Percentiles rank a stretch among this genome's conserved stretches.
Evolutionary conservation across 495 filamentous ascomycete species (phyloP).

Genomic region (Aspergillus avenaceus): DNA sequence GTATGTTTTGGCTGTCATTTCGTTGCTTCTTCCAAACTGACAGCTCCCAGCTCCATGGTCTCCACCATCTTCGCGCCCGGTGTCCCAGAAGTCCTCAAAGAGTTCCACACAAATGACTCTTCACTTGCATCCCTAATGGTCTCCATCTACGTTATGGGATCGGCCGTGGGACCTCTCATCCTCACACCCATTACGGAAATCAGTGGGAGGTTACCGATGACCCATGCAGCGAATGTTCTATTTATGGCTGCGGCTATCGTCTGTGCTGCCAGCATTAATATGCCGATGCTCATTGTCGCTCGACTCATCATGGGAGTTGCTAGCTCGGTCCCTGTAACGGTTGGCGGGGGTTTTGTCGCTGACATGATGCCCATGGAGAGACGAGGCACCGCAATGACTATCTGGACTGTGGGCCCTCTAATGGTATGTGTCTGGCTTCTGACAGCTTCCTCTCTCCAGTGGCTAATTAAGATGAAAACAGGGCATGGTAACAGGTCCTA

Average conservation of each 20-base stretch:
- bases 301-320: slow-evolving; percentile 33
- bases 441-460: neutral
- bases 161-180: slow-evolving; percentile 21
- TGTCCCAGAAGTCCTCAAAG: slow-evolving; percentile 44
- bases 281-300: slow-evolving; percentile 35
- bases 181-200: slow-evolving; percentile 34
- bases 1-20: slow-evolving; percentile 32
- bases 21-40: neutral
- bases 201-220: slow-evolving; percentile 31
- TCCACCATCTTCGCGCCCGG: slow-evolving; percentile 58
- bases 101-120: slow-evolving; percentile 41
- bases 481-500: slow-evolving; percentile 20
- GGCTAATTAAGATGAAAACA: neutral
- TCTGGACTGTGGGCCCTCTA: slow-evolving; percentile 36
- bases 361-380: slow-evolving; percentile 33
- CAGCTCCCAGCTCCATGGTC: slow-evolving; percentile 37
- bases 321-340: slow-evolving; percentile 29
- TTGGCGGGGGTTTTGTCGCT: slow-evolving; percentile 38
- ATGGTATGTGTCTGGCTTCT: slow-evolving; percentile 7
- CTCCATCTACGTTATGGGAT: slow-evolving; percentile 29
- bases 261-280: slow-evolving; percentile 29
- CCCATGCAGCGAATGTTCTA: slow-evolving; percentile 27
- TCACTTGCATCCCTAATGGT: slow-evolving; percentile 23
- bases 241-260: slow-evolving; percentile 32
- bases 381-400: slow-evolving; percentile 32